These are phyloP conservation scores for Fusarium devonianum DNA, from an alignment of 2,329 filamentous ascomycete genomes.

Conservation along the genomic window DNA sequence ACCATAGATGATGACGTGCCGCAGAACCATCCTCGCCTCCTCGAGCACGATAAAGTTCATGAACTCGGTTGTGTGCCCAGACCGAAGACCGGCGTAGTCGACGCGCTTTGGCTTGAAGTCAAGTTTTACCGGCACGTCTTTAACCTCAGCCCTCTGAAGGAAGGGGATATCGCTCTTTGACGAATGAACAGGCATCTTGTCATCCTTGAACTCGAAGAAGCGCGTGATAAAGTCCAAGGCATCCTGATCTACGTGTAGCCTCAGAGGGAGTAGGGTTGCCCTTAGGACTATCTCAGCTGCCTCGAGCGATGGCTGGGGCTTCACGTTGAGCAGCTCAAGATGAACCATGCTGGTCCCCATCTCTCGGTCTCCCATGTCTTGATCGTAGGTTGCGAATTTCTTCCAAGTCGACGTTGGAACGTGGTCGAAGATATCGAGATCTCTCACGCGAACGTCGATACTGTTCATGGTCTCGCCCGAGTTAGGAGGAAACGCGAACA, in stretches of 20 bases:
- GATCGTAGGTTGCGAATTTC: conserved; percentile 95
- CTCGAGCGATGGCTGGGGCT: conserved; percentile 81
- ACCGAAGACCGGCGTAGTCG: conserved; percentile 90
- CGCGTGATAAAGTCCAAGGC: conserved; percentile 95
- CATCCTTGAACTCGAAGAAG: conserved; percentile 98
- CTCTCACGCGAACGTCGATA: conserved; percentile 80
- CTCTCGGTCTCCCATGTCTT: conserved; percentile 85
- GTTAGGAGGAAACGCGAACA: conserved; percentile 79
- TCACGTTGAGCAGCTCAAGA: conserved; percentile 85
- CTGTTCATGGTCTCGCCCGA: conserved; percentile 86
- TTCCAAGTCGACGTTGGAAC: conserved; percentile 96
- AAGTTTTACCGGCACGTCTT: conserved; percentile 79
- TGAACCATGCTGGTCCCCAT: conserved; percentile 89
- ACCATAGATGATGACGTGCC: conserved; percentile 92
- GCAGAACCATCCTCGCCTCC: conserved; percentile 82
- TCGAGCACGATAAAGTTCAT: conserved; percentile 99
- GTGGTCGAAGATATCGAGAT: conserved; percentile 92
- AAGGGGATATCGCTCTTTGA: conserved; percentile 80
- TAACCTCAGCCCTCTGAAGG: conserved; percentile 87
- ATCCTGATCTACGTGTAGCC: conserved; percentile 96
- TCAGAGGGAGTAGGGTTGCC: conserved; percentile 79
- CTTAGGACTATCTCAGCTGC: conserved; percentile 90
- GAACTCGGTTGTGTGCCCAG: conserved; percentile 94
- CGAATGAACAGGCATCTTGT: conserved; percentile 61
- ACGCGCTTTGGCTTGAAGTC: conserved; percentile 99